Conservation (phyloP, 2,329 filamentous ascomycete species). For the Thelonectria rubi region DNA sequence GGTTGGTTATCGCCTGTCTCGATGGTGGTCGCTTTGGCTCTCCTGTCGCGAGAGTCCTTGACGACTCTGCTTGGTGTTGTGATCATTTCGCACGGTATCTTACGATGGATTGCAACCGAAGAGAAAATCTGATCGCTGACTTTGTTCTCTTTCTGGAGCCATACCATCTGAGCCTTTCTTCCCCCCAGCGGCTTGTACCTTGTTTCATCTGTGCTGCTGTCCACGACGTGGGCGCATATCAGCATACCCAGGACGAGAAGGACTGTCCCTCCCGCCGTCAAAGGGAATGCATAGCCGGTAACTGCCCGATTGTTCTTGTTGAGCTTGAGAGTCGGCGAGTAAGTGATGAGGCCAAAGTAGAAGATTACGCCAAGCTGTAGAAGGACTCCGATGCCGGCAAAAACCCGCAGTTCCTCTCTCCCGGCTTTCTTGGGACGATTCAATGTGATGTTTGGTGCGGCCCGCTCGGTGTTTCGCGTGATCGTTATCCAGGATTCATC, state of each 20-base stretch:
- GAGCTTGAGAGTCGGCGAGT: conserved; percentile 23
- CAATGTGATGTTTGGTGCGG: conserved; percentile 13
- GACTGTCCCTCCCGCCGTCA: conserved; percentile 40
- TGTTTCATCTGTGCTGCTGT: conserved; percentile 42
- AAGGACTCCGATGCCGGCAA: conserved; percentile 30
- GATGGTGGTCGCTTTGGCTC: no score
- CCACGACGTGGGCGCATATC: conserved; percentile 45
- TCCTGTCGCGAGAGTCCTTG: background rate
- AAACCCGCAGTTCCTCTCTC: no score
- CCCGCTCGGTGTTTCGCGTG: no score
- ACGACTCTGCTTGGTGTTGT: conserved; percentile 3
- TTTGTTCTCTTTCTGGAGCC: conserved; percentile 42
- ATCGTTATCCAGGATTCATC: no score
- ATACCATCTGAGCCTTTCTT: conserved; percentile 33
- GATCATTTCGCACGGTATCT: background rate
- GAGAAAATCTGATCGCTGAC: conserved; percentile 44
- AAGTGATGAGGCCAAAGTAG: conserved; percentile 22
- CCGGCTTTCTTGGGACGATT: conserved; percentile 26
- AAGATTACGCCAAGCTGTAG: conserved; percentile 40
- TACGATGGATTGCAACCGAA: conserved; percentile 32
- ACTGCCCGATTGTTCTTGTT: conserved; percentile 22
- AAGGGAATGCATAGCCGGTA: conserved; percentile 38
- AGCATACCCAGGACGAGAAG: conserved; percentile 42
- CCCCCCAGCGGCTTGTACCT: conserved; percentile 19
- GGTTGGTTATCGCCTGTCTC: no score